A percentile compares a stretch with the other conserved stretches of the same genome.
These are phyloP conservation scores for Aspergillus sojae DNA, from an alignment of 2,329 filamentous ascomycete genomes.

Conservation along the genomic window DNA sequence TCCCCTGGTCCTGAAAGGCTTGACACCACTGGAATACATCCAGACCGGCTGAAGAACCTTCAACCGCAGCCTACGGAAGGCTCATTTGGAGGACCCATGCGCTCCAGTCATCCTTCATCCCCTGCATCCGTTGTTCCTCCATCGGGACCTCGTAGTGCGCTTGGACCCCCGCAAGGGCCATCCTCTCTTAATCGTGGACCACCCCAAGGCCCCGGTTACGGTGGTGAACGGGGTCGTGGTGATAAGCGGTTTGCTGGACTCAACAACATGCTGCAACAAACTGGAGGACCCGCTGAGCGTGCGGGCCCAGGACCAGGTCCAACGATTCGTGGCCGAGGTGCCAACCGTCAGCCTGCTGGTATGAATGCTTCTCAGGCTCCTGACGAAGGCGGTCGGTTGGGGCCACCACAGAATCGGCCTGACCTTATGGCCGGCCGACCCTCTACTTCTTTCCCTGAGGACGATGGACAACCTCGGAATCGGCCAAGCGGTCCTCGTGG, in stretches of 20 bases:
- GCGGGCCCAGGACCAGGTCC: conserved; percentile 35
- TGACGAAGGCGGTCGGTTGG: conserved; percentile 26
- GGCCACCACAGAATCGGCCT: conserved; percentile 27
- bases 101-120: conserved; percentile 27
- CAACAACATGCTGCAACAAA: conserved; percentile 52
- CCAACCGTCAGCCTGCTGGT: conserved; percentile 35
- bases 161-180: conserved; percentile 37
- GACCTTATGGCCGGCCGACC: conserved; percentile 38
- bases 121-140: conserved; percentile 36
- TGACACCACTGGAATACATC: conserved; percentile 54
- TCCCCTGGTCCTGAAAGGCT: conserved; percentile 36
- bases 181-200: conserved; percentile 40
- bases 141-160: conserved; percentile 44
- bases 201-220: conserved; percentile 39
- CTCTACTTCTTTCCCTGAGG: conserved; percentile 27
- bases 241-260: conserved; percentile 52
- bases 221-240: conserved; percentile 43
- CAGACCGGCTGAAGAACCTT: conserved; percentile 54
- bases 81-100: conserved; percentile 21
- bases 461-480: conserved; percentile 31
- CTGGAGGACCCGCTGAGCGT: conserved; percentile 37
- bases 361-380: conserved; percentile 34
- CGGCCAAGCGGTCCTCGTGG: conserved; percentile 33
- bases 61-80: conserved; percentile 34
- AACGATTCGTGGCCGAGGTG: conserved; percentile 44